These are phyloP conservation scores for Eleusine indica DNA, from an alignment of 176 grass and related monocot species.

Conservation along the genomic window DNA sequence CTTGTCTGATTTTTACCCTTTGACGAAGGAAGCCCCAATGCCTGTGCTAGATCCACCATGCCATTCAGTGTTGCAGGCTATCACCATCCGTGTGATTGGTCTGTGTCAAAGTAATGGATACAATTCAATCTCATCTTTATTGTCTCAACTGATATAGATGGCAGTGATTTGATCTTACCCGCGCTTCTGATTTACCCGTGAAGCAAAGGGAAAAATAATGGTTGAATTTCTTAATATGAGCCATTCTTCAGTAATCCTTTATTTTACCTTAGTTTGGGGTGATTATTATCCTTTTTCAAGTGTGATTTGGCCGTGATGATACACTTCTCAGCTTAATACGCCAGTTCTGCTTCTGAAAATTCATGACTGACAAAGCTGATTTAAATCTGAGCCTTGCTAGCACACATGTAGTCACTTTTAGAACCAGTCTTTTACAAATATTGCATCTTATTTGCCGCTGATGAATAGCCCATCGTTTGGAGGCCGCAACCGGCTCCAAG, in stretches of 20 bases:
- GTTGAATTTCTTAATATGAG: slow-evolving; percentile 85
- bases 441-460: background rate
- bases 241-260: background rate
- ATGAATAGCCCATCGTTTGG: slow-evolving; percentile 28
- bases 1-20: slow-evolving; percentile 37
- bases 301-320: slow-evolving; percentile 45
- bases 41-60: slow-evolving; percentile 53
- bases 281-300: background rate
- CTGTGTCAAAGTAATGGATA: slow-evolving; percentile 74
- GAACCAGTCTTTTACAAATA: accelerated
- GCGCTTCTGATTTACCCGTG: slow-evolving; percentile 63
- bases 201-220: slow-evolving; percentile 59
- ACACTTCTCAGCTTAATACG: slow-evolving; percentile 50
- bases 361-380: slow-evolving; percentile 65
- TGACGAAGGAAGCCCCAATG: slow-evolving; percentile 76
- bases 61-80: slow-evolving; percentile 79
- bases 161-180: slow-evolving; percentile 59
- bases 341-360: slow-evolving; percentile 88
- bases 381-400: slow-evolving; percentile 43
- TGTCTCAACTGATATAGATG: background rate
- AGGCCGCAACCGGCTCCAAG: slow-evolving; percentile 40
- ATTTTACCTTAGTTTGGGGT: background rate
- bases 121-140: slow-evolving; percentile 6
- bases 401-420: background rate
- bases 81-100: slow-evolving; percentile 38